Base-by-base conservation (phyloP, 1,284 basidiomycete genomes). In the Cutaneotrichosporon dermatis region DNA sequence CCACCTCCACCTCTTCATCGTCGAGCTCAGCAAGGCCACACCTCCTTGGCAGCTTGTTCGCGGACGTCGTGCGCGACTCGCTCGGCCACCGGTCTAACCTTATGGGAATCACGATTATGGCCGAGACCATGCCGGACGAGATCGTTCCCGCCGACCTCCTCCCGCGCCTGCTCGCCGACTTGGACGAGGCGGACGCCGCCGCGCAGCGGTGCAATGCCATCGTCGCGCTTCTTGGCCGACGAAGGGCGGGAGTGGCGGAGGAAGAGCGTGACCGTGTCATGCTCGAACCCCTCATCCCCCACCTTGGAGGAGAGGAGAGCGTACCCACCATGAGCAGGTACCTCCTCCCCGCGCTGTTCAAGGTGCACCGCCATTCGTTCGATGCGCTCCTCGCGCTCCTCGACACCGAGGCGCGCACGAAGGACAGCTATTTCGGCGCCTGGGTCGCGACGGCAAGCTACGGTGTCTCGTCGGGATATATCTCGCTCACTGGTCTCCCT, bases 381-480 rank as follows among this genome's bases (percentile, higher is more conserved):
- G 10, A 35, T 0, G n/a, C 54, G 0, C 55, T 75, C 0, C 66
- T 75, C 2, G 25, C 51, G 0, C n/a, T 65, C 10, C 62, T 74
- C 1, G 51, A 59, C 25, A 25, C 25, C 25, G 35, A 36, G 4
- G 41, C 44, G 3, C n/a, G 42, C 7, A 13, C n/a, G 15, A 50
- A 53, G 4, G 59, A 54, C 25, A 25, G 61, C 4, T 51, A 60
- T 11, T 69, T 72, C 45, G 55, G 69, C 1, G 60, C 70, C 0
- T 77, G 75, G 75, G 64, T 74, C 13, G 60, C 69, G 2, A 63
- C 73, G 1, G 74, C 75, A 2, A 67, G 73, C 1, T 54, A 70
- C 9, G 72, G 73, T 6, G 67, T 77, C 5, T 63, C 67, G 25
- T 55, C 55, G 3, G 68, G 67, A 2, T 52, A 63, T 0, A 34